A percentile compares a stretch with the other conserved stretches of the same genome.
Conservation (phyloP, 164 flowering plant genomes). For the Vitis vinifera region ASM3070453v1 NC_081823.1:1022501-1023000, state of each 20-base stretch:
- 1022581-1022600: no score
- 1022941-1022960: no score
- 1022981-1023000: no score
- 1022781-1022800: conserved; percentile 91
- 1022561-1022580: no score
- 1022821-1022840: background rate
- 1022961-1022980: no score
- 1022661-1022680: conserved; percentile 93
- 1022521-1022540: no score
- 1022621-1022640: background rate
- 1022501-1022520: no score
- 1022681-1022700: conserved; percentile 86
- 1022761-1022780: conserved; percentile 90
- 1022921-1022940: no score
- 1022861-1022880: background rate
- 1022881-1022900: no score
- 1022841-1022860: background rate
- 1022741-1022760: conserved; percentile 74
- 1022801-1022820: conserved; percentile 41
- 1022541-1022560: no score
- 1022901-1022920: no score
- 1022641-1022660: conserved; percentile 95
- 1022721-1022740: conserved; percentile 83
- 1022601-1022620: no score
- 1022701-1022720: conserved; percentile 91